Conservation (phyloP, 1,284 basidiomycete genomes). For the Ustilago shanxiensis region DNA sequence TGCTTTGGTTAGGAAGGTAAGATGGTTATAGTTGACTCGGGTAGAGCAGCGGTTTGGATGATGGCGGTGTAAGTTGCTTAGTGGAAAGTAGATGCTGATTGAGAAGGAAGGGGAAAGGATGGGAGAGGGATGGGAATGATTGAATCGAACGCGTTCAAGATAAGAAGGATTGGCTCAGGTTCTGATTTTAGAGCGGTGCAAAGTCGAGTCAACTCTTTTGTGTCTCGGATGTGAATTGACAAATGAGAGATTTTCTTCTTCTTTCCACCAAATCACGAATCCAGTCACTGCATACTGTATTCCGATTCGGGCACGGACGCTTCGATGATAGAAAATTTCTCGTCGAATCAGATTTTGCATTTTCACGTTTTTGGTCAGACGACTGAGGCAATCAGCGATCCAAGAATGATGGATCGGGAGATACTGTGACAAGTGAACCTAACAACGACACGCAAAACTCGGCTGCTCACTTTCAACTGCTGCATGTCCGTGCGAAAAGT, state of each 20-base stretch:
- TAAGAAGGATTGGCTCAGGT: conserved; percentile 9
- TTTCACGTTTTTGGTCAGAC: neutral
- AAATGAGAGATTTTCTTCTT: conserved; percentile 10
- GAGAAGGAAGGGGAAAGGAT: neutral
- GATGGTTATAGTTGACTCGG: neutral
- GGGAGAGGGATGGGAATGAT: neutral
- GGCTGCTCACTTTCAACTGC: neutral
- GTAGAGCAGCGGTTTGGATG: conserved; percentile 1
- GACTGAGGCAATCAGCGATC: neutral
- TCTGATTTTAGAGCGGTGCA: neutral
- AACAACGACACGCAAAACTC: neutral
- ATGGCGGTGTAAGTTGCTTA: neutral
- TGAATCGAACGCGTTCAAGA: conserved; percentile 1
- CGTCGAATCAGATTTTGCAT: conserved; percentile 28
- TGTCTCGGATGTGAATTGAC: neutral
- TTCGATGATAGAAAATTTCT: conserved; percentile 16
- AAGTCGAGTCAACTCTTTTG: conserved; percentile 19
- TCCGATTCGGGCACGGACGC: conserved; percentile 18
- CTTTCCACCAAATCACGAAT: too few species aligned
- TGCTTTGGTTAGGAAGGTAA: neutral
- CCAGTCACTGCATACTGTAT: too few species aligned
- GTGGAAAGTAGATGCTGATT: neutral
- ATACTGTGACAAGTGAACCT: neutral
- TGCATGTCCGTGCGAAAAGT: conserved; percentile 9
- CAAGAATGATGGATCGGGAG: neutral